Conservation (phyloP, 495 filamentous ascomycete genomes). For the Bacidia gigantensis region DNA sequence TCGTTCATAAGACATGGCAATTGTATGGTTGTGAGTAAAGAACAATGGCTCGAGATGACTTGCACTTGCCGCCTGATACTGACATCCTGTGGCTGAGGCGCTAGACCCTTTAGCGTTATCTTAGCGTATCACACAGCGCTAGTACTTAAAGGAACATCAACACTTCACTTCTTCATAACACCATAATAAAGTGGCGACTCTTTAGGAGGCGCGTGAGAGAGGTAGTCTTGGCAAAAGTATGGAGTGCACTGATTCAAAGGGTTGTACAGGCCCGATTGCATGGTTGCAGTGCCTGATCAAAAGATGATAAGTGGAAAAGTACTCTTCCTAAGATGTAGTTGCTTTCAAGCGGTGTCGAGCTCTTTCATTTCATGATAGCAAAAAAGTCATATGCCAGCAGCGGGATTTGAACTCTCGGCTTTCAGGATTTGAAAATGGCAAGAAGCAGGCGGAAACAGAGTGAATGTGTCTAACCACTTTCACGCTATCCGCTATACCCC, state of each 20-base stretch:
- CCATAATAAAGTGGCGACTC: neutral
- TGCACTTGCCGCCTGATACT: neutral
- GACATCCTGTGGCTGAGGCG: neutral
- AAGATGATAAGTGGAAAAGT: no score
- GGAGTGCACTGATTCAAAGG: neutral
- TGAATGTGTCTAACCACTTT: neutral
- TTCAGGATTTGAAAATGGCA: neutral
- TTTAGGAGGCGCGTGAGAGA: neutral
- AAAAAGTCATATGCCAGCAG: neutral
- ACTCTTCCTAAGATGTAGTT: no score
- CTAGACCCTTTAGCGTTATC: neutral
- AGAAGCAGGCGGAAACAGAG: neutral
- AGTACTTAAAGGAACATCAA: neutral
- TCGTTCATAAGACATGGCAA: conserved; percentile 14
- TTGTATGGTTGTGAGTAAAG: neutral
- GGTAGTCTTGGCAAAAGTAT: neutral
- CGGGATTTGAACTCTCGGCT: neutral
- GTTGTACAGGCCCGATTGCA: no score
- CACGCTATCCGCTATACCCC: neutral
- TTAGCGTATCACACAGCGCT: neutral
- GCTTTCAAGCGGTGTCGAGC: no score
- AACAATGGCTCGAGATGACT: neutral
- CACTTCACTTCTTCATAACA: neutral
- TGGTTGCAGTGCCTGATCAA: no score
- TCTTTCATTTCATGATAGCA: no score